Base-by-base conservation (phyloP, 345 rosid genomes). In the Populus ilicifolia region DNA sequence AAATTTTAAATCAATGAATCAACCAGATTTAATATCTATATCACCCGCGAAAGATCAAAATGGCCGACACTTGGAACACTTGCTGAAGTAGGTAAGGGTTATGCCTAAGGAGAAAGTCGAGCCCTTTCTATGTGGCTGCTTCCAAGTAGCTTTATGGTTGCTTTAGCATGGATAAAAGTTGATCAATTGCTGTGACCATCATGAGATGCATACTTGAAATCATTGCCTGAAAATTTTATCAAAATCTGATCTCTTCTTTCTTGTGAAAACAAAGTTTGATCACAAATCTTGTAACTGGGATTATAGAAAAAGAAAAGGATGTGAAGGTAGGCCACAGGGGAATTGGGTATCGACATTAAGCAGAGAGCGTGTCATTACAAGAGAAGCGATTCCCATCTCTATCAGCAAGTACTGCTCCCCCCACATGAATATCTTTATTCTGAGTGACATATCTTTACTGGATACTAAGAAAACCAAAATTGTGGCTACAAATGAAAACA, bases 401-500 rank as follows among this genome's bases (percentile, higher is more conserved):
- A 41, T 46, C 38, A 2, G 17, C 20, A 36, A 59, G 20, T 36
- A 16, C 13, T 21, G 48, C 16, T 21, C 44, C 18, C 35, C 52
- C 77, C 46, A 72, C 67, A 36, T 68, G 73, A 54, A 44, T 74
- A 23, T 43, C 69, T 69, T 70, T 67, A 43, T 46, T 56, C 44
- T 8, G 6, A 59, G 48, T 68, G 77, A 72, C 74, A 35, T 23
- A 70, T 65, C 75, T 35, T 72, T 76, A 44, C 14, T 30, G 25
- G 72, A 39, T 65, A 72, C 70, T 66, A 10, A 56, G 68, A 62
- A 66, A 43, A 70, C 61, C 33, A 21, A 20, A 54, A 14, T 56
- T 70, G 81, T 73, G 84, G 79, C 33, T 21, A 35, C 11, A 13
- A 65, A 63, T 73, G 43, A 18, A 77, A 43, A 12, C 35, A 18